Evolutionary conservation across 768 basidiomycete species (phyloP), one percentile per base, ranked within the genome.

Genomic region (Dentipellis fragilis): DNA sequence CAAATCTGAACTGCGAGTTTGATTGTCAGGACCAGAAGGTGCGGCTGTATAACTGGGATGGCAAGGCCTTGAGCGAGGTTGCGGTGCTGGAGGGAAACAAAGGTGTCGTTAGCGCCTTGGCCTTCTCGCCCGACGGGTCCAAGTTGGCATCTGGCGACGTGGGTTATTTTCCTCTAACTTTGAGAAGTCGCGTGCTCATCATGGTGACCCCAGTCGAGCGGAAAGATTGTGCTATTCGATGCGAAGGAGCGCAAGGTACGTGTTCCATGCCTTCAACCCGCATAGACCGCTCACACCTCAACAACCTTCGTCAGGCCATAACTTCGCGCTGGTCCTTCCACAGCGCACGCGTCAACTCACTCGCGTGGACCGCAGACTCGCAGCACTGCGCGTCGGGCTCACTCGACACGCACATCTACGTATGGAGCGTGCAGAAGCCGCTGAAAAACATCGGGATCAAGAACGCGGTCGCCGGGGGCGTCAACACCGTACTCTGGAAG

Each of bases 361-460:
- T 98, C 16, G 72, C 80, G 1, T 93, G 88, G 83, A 83, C 87
- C 7, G 62, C 80, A 6, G 84, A 89, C 64, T 83, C 84, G 7
- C 75, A 76, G 58, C 83, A 93, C 64, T 80, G 88, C 59, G 93
- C 84, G 10, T 93, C 92, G 4, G 93, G 87, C 10, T 90, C 92
- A 17, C 76, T 95, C n/a, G 95, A 98, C 67, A 94, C 93, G 34
- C 81, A 92, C 61, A 81, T 95, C 4, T 96, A 93, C 64, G 71
- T 97, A 22, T 97, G 89, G 83, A 84, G 85, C 59, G 81, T 91
- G 34, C 72, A 72, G 46, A 79, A 81, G 64, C 83, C 85, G 9
- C 71, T 81, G 67, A 83, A 78, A 68, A 89, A 87, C 61, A 81
- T 93, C 37, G 77, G 84, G 23, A 84, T 97, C 67, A 86, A 84